Evolutionary conservation across 2,329 filamentous ascomycete genomes (phyloP).

Genomic region (Penicillium freii): DNA sequence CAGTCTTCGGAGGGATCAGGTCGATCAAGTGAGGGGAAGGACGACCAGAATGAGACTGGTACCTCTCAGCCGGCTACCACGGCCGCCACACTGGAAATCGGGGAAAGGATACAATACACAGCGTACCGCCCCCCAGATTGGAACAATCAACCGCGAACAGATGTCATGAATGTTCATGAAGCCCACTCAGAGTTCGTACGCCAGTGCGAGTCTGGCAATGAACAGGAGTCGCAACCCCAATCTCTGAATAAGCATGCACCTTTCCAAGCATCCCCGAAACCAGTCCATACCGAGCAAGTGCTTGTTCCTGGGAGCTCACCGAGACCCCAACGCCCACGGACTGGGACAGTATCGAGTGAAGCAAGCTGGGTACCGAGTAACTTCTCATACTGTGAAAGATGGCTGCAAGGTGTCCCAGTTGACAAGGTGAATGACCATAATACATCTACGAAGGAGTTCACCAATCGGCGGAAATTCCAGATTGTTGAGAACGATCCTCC

Average conservation of each 20-base stretch:
- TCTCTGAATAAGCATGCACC: constrained; percentile 13
- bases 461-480: constrained; percentile 37
- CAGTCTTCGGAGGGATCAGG: constrained; percentile 9
- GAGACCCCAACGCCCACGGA: constrained; percentile 31
- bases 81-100: not conserved
- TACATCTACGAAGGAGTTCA: constrained; percentile 28
- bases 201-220: constrained; percentile 25
- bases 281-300: not conserved
- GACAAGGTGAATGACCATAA: constrained; percentile 28
- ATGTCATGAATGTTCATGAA: constrained; percentile 34
- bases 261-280: constrained; percentile 7
- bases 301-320: constrained; percentile 19
- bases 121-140: constrained; percentile 19
- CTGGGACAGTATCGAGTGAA: constrained; percentile 38
- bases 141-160: constrained; percentile 7
- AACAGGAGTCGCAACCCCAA: constrained; percentile 11
- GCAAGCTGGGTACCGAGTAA: constrained; percentile 40
- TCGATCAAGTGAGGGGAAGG: not conserved
- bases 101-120: constrained; percentile 13
- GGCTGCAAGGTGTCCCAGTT: constrained; percentile 39
- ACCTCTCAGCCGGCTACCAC: not conserved
- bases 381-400: constrained; percentile 39
- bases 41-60: not conserved
- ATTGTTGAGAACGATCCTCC: constrained; percentile 38
- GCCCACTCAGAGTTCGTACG: constrained; percentile 34